Conservation (phyloP, 495 filamentous ascomycete species). For the Parathielavia appendiculata region DNA sequence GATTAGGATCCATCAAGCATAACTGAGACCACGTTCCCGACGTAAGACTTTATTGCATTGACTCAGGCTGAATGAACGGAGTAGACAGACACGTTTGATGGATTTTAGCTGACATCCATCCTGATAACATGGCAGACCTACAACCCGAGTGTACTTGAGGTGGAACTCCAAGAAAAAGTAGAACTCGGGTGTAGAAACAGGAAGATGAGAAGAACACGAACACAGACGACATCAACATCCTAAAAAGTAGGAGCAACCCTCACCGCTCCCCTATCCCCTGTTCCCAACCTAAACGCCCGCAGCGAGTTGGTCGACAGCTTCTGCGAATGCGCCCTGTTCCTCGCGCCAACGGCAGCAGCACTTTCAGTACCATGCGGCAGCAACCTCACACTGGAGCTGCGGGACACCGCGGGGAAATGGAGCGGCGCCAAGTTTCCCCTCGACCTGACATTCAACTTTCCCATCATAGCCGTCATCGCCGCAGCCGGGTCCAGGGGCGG, state of each 20-base stretch:
- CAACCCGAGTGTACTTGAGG: too few species aligned
- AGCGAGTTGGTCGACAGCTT: constrained; percentile 27
- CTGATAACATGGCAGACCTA: too few species aligned
- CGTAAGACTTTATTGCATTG: too few species aligned
- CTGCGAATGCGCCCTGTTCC: background rate
- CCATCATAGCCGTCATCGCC: constrained; percentile 29
- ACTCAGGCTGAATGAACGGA: too few species aligned
- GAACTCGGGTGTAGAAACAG: too few species aligned
- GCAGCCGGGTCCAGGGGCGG: constrained; percentile 19
- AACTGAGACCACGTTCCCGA: too few species aligned
- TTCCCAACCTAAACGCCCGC: constrained; percentile 23
- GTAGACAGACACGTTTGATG: too few species aligned
- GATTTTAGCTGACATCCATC: too few species aligned
- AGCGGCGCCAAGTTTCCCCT: constrained; percentile 22
- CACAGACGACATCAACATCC: too few species aligned
- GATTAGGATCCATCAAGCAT: too few species aligned
- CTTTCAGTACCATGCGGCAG: background rate
- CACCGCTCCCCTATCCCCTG: background rate
- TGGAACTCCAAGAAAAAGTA: too few species aligned
- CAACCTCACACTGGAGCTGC: constrained; percentile 23
- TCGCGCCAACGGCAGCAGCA: background rate
- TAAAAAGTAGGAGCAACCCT: constrained; percentile 5
- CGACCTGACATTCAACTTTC: constrained; percentile 26
- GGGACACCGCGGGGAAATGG: constrained; percentile 17
- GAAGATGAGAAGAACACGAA: too few species aligned